Base-by-base conservation (phyloP, 2,329 filamentous ascomycete species). In the Sporothrix variecibatus region DNA sequence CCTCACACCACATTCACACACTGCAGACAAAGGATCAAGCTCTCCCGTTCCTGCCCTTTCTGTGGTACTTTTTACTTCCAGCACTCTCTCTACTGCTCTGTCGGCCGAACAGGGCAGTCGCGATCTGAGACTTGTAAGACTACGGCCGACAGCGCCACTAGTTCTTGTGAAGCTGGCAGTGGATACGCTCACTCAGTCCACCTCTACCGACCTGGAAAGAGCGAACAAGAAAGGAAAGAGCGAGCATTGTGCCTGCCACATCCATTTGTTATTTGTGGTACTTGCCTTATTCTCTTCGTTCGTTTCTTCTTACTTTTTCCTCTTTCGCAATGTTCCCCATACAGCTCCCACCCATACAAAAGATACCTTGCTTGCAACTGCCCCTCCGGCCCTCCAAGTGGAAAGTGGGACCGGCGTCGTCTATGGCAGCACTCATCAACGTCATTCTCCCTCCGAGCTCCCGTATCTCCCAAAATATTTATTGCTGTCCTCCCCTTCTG, bases 391-490 rank as follows among this genome's bases (percentile, higher is more conserved):
- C 62, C 62, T 46, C 15, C n/a, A 67, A 46, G 23, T 46, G 17
- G 34, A 43, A 28, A 28, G 49, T 58, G 38, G 31, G 38, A 68
- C 62, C 38, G 53, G 31, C 9, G 51, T 69, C 51, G 51, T 43
- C n/a, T 51, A 15, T 43, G 64, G 71, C 43, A 69, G 26, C 65
- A 12, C 43, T 68, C 43, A 70, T 58, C 46, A 71, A 74, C 72
- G 72, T 74, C 72, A 74, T 70, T 70, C 46, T 65, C 20, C 28
- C 64, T 31, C 53, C 62, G 53, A 70, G 65, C 53, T 64, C 40
- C 40, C 67, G 53, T 58, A 26, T 46, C 26, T 73, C 34, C 26
- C 23, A 40, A 58, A 49, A 17, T 49, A 49, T 51, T 40, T 64
- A 65, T 38, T 60, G 26, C 3, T 38, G 20, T n/a, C 15, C 23